Conservation (phyloP, 305 asterid genomes). For the Lippia alba region DNA sequence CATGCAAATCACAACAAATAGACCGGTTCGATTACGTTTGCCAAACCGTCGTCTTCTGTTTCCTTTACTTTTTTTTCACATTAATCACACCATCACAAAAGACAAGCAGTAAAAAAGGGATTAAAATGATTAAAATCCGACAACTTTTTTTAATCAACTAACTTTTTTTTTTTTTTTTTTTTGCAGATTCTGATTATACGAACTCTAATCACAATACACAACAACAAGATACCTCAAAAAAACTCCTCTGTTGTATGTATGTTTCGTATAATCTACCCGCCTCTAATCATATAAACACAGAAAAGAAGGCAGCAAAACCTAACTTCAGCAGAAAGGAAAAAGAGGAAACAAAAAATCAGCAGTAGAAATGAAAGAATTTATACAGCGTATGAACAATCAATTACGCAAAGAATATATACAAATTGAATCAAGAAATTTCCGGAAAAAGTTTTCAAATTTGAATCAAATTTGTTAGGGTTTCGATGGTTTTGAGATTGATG, state of each 20-base stretch:
- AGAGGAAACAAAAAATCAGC: conserved; percentile 13
- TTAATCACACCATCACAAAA: conserved; percentile 47
- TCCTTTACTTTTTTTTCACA: conserved; percentile 38
- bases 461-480: conserved; percentile 46
- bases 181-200: conserved; percentile 21
- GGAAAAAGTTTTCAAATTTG: conserved; percentile 28
- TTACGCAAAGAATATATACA: conserved; percentile 44
- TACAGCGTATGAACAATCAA: conserved; percentile 35
- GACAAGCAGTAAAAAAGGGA: conserved; percentile 19
- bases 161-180: background rate
- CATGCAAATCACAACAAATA: conserved; percentile 54
- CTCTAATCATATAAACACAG: conserved; percentile 30
- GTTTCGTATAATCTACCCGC: conserved; percentile 20
- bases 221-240: conserved; percentile 53
- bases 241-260: conserved; percentile 47
- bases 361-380: conserved; percentile 33
- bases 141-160: no score
- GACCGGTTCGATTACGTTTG: conserved; percentile 39
- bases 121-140: background rate
- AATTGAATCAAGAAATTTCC: conserved; percentile 42
- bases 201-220: conserved; percentile 33
- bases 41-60: conserved; percentile 34
- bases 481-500: conserved; percentile 32
- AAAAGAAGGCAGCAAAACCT: conserved; percentile 39
- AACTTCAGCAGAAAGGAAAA: conserved; percentile 12